Evolutionary conservation across 2,329 filamentous ascomycete species (phyloP).

Genomic region (Triangularia setosa): DNA sequence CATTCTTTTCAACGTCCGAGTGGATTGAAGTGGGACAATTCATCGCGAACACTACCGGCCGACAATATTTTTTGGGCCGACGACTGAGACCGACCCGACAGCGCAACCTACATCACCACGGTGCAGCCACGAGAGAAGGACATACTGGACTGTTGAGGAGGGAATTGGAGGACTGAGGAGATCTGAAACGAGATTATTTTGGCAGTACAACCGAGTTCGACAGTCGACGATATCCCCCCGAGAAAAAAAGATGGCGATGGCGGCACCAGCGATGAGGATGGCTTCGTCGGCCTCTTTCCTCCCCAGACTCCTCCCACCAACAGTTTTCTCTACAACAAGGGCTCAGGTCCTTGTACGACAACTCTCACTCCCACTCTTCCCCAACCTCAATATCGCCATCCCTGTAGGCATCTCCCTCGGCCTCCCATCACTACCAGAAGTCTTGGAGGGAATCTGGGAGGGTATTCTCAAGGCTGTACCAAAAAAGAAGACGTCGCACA

Average conservation of each 20-base stretch:
- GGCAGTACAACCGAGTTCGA: neutral
- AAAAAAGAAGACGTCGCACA: conserved; percentile 98
- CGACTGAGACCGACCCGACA: neutral
- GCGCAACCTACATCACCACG: conserved; percentile 8
- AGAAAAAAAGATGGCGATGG: conserved; percentile 21
- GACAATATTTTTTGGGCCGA: conserved; percentile 22
- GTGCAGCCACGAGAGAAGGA: conserved; percentile 14
- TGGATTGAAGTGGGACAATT: conserved; percentile 10
- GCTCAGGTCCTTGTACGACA: conserved; percentile 19
- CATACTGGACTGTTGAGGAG: neutral
- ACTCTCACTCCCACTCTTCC: conserved; percentile 26
- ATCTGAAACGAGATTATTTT: neutral
- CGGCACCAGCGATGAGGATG: conserved; percentile 24
- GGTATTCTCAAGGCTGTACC: conserved; percentile 87
- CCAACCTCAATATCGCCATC: conserved; percentile 24
- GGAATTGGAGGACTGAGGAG: neutral
- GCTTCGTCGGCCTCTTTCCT: conserved; percentile 20
- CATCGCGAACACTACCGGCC: conserved; percentile 13
- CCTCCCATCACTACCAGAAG: conserved; percentile 56
- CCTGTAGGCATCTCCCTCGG: conserved; percentile 48
- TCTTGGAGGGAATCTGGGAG: conserved; percentile 87
- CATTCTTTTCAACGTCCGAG: neutral
- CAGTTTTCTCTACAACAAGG: conserved; percentile 21
- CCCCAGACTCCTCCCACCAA: conserved; percentile 21
- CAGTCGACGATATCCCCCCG: neutral